Evolutionary conservation across 306 rosid species (phyloP), one percentile per base, ranked within the genome.

Genomic region (Trifolium repens): DNA sequence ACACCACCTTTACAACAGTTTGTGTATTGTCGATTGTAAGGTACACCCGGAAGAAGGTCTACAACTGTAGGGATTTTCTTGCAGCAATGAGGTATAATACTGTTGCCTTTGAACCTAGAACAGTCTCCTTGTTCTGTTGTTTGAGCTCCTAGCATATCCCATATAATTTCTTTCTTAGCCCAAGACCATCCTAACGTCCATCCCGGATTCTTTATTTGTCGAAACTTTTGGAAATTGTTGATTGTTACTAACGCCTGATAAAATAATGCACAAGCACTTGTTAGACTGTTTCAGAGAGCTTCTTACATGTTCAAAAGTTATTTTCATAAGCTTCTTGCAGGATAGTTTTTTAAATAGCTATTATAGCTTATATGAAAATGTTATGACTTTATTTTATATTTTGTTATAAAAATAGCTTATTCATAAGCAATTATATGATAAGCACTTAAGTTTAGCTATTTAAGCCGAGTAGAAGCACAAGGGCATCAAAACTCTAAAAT

Each of bases 1-100:
- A 94, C 98, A 24, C 97, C 97, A 76, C 98, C 97, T 80, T 91
- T 91, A 79, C 98, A 94, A 37, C 98, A 94, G 76, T 94, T 91
- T 49, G 88, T 2, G 83, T 82, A 91, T 64, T 94, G 98, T 71
- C 90, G 97, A 52, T 94, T 94, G 89, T 94, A 91, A 78, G 98
- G 96, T 7, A 88, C 97, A 46, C 97, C 96, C 16, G 98, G 98
- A 17, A 91, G 86, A 74, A 94, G 82, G 88, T 94, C 98, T 42
- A 94, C 94, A 27, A 94, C 81, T 60, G 89, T 88, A 1, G 98
- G 98, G 70, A 5, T 84, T 80, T 70, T 91, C 91, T 91, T 90
- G 86, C 98, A 94, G 66, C 97, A 90, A 34, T 91, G 98, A 69
- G 96, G 98, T 42, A 87, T 62, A 4, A 4, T 34, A 52, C 74